Conservation (phyloP, 176 grass and related monocot genomes). For the Elymus sibiricus region DNA sequence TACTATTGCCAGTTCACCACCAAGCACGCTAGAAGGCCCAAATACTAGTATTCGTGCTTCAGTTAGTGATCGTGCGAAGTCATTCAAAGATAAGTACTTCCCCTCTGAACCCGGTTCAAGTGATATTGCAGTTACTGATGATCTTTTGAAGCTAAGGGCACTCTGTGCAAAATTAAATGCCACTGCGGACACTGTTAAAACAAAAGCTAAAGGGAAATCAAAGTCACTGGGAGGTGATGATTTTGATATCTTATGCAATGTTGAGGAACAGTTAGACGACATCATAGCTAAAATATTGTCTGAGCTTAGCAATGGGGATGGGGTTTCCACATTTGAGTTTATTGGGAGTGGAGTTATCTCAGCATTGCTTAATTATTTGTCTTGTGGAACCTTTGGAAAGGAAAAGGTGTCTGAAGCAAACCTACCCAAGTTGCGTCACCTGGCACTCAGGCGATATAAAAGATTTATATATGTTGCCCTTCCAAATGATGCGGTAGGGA, state of each 20-base stretch:
- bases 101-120: slow-evolving; percentile 47
- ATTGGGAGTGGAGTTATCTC: slow-evolving; percentile 75
- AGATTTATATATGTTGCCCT: slow-evolving; percentile 63
- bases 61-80: slow-evolving; percentile 68
- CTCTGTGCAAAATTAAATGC: slow-evolving; percentile 74
- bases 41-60: slow-evolving; percentile 50
- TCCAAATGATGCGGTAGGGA: slow-evolving; percentile 42
- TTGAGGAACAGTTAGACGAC: slow-evolving; percentile 60
- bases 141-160: slow-evolving; percentile 55
- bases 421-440: slow-evolving; percentile 58
- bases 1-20: slow-evolving; percentile 26
- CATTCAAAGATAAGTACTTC: slow-evolving; percentile 84
- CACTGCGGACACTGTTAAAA: slow-evolving; percentile 44
- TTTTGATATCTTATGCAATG: slow-evolving; percentile 46
- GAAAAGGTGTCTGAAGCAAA: slow-evolving; percentile 63
- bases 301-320: slow-evolving; percentile 77
- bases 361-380: slow-evolving; percentile 72
- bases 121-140: slow-evolving; percentile 73
- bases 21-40: slow-evolving; percentile 28
- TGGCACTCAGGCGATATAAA: slow-evolving; percentile 69
- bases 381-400: slow-evolving; percentile 74
- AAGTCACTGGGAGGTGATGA: slow-evolving; percentile 40
- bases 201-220: slow-evolving; percentile 77
- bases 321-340: slow-evolving; percentile 94
- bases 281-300: slow-evolving; percentile 58